Evolutionary conservation across 140 eudicot genomes (phyloP), one percentile per base, ranked within the genome.

Genomic region (Cichorium intybus): DNA sequence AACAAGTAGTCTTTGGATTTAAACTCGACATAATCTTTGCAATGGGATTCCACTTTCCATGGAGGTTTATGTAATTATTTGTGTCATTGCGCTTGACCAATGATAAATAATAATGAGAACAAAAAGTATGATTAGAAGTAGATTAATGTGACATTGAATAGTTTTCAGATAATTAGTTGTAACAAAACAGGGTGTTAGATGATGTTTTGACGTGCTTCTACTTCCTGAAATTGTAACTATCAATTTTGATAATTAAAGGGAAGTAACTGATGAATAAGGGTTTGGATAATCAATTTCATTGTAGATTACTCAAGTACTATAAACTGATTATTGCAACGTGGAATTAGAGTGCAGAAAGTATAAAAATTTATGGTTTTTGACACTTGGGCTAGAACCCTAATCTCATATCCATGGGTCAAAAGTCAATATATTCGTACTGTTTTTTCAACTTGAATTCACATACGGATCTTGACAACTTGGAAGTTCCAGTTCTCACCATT

Each of bases 11-110:
- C 68, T 75, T 28, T 39, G 75, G 62, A 75, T 78, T 46, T 72
- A 74, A 28, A 85, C 24, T 45, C 53, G 55, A 65, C 83, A 68
- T 64, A 75, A 62, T 48, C 71, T 81, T 60, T 50, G 72, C 43
- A 80, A 56, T 3, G 66, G 35, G 59, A 17, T 52, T 7, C 21
- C 41, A 20, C 46, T 43, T 71, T 77, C 82, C 82, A 77, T 77
- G 16, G 61, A 16, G 8, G 46, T 55, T 64, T 54, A 64, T 64
- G 66, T 18, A 64, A 55, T 10, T 39, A 54, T 10, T 10, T 45
- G 24, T 46, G 20, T 24, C 29, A 35, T 17, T 28, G 58, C 27
- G 4, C 33, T 66, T 37, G 53, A 53, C 63, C 72, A 52, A 35
- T 51, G 55, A 10, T 34, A 34, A 11, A 34, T 15, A 53, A 23